phyloP scores from a whole-genome alignment of 1,284 basidiomycete genomes.

The Apiotrichum akiyoshidainum region DNA sequence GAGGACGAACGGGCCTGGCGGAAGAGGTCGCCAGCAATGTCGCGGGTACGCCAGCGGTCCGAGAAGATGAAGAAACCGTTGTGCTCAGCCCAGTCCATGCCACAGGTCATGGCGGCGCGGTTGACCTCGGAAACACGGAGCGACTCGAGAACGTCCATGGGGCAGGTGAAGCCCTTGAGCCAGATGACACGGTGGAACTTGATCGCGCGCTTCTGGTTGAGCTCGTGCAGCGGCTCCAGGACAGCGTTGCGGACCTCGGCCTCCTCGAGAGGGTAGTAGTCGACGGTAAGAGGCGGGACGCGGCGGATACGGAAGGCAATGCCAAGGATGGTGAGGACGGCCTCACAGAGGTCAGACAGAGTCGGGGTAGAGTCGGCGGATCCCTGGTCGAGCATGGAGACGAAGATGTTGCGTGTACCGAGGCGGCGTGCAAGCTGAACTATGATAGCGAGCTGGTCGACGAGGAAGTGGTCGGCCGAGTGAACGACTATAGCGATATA shows the following conservation, averaged over 20 bases:
- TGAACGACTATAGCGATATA: conserved; percentile 90
- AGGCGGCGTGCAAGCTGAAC: conserved; percentile 86
- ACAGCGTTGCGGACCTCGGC: conserved; percentile 86
- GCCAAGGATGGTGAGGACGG: conserved; percentile 81
- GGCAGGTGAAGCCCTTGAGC: conserved; percentile 96
- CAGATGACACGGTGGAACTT: conserved; percentile 85
- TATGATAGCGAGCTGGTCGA: conserved; percentile 92
- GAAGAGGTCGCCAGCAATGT: conserved; percentile 93
- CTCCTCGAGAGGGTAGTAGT: conserved; percentile 93
- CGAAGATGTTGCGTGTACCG: conserved; percentile 81
- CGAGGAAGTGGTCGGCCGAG: conserved; percentile 93
- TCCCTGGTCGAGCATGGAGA: conserved; percentile 92
- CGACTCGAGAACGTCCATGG: conserved; percentile 90
- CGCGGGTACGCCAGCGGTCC: conserved; percentile 90
- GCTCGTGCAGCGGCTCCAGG: conserved; percentile 81
- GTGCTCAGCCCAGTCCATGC: conserved; percentile 98
- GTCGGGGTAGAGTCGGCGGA: conserved; percentile 90
- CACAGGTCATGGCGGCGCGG: conserved; percentile 91
- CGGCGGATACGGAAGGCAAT: conserved; percentile 84
- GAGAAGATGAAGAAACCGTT: conserved; percentile 95
- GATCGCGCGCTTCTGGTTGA: conserved; percentile 69
- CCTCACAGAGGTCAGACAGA: conserved; percentile 84
- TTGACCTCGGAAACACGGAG: conserved; percentile 82
- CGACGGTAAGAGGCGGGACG: conserved; percentile 80
- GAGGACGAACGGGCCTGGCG: conserved; percentile 88